phyloP scores from a whole-genome alignment of 176 grass and related monocot genomes.

The Rhynchospora tenuis region DNA sequence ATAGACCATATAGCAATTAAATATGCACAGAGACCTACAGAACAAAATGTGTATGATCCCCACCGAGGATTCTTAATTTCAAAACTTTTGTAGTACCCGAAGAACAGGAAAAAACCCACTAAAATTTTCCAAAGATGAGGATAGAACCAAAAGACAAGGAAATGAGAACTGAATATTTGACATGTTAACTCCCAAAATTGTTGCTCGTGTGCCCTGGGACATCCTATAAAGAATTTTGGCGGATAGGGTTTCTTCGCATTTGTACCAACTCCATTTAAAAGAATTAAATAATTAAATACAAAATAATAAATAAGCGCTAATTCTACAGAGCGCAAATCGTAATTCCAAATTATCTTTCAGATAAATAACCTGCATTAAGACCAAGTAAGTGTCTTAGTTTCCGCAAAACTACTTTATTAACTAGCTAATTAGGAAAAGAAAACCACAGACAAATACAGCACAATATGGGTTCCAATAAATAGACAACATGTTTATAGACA shows the following conservation, averaged over 20 bases:
- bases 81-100: not conserved
- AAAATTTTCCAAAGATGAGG: conserved; percentile 1
- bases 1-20: not conserved
- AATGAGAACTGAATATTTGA: not conserved
- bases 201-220: not conserved
- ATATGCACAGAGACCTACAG: not conserved
- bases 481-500: conserved; percentile 32
- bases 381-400: conserved; percentile 69
- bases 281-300: not conserved
- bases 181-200: not conserved
- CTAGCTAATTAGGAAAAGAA: conserved; percentile 2
- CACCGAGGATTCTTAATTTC: not conserved
- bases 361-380: conserved; percentile 85
- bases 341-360: conserved; percentile 80
- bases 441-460: conserved; percentile 17
- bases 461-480: conserved; percentile 14
- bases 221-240: not conserved
- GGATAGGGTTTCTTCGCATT: not conserved
- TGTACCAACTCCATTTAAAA: not conserved
- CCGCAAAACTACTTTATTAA: conserved; percentile 7
- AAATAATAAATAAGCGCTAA: not conserved
- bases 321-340: conserved; percentile 17
- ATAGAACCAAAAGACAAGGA: not conserved
- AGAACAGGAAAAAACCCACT: not conserved
- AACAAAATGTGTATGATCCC: not conserved